Evolutionary conservation across 164 flowering plant genomes (phyloP).

Genomic region (grape (Vitis vinifera)): ASM3070453v1 NC_081807.1:6535501-6536000

Average conservation of each 20-base stretch:
- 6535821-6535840: constrained; percentile 30
- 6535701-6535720: constrained; percentile 30
- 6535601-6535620: not conserved
- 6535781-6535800: constrained; percentile 39
- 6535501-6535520: constrained; percentile 28
- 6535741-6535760: constrained; percentile 34
- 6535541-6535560: constrained; percentile 38
- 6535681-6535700: constrained; percentile 39
- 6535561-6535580: constrained; percentile 39
- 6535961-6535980: too few relatives aligned
- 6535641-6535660: not conserved
- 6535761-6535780: constrained; percentile 33
- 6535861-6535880: constrained; percentile 24
- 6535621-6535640: not conserved
- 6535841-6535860: constrained; percentile 29
- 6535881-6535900: constrained; percentile 17
- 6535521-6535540: constrained; percentile 38
- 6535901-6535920: constrained; percentile 15
- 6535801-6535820: constrained; percentile 45
- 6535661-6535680: constrained; percentile 32
- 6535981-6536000: too few relatives aligned
- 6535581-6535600: not conserved
- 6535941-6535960: too few relatives aligned
- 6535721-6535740: constrained; percentile 25
- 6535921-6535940: too few relatives aligned